Evolutionary conservation across 169 alveolate genomes (phyloP).

Genomic region (Amoebophrya sp.): DNA sequence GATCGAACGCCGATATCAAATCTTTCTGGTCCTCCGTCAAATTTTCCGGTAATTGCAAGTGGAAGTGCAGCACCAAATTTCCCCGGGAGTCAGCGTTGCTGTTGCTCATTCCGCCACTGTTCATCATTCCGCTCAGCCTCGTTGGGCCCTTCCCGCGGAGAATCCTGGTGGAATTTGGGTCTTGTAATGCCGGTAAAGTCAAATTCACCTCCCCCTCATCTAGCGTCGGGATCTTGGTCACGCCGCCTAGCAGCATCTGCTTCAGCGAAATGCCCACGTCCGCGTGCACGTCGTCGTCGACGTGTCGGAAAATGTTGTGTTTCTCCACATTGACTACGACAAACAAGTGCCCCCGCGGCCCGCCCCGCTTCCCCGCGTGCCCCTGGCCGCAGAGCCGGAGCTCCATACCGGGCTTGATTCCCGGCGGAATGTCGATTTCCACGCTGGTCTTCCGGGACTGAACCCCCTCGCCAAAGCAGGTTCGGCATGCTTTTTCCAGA

Average conservation of each 20-base stretch:
- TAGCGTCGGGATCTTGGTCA: constrained; percentile 64
- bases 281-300: constrained; percentile 76
- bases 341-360: constrained; percentile 72
- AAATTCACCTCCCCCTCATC: constrained; percentile 63
- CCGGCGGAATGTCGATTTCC: neutral
- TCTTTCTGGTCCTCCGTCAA: neutral
- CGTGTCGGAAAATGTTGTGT: constrained; percentile 68
- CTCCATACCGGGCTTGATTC: neutral
- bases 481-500: neutral
- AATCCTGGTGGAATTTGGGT: constrained; percentile 63
- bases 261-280: constrained; percentile 66
- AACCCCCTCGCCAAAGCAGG: neutral
- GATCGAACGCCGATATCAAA: neutral
- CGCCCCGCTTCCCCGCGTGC: constrained; percentile 70
- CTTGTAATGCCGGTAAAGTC: constrained; percentile 60
- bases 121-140: constrained; percentile 45
- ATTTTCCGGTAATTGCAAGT: neutral
- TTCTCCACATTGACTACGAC: constrained; percentile 70
- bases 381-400: constrained; percentile 50
- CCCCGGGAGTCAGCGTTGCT: no score
- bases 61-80: neutral
- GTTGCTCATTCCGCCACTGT: no score
- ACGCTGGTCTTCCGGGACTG: neutral
- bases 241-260: constrained; percentile 63
- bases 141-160: constrained; percentile 74